These are phyloP conservation scores for Talaromyces sp. DNA, from an alignment of 2,329 filamentous ascomycete species.

Conservation along the genomic window DNA sequence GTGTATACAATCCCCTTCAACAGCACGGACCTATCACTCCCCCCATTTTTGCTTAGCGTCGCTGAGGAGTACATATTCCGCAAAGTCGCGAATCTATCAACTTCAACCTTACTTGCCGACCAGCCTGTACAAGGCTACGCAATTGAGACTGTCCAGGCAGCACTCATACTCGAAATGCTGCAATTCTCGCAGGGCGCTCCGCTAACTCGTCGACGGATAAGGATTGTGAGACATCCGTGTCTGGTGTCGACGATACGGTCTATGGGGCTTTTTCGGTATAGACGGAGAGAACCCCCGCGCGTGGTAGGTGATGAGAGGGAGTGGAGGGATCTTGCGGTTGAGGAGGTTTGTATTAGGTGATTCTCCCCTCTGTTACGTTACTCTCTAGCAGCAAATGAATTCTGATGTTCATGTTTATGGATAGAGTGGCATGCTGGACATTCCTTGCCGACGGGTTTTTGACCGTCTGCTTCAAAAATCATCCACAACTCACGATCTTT, in stretches of 20 bases:
- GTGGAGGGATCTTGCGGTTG: conserved; percentile 28
- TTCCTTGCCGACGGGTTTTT: conserved; percentile 36
- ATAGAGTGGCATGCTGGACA: conserved; percentile 31
- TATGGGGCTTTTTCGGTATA: conserved; percentile 30
- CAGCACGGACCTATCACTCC: conserved; percentile 18
- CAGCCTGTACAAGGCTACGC: conserved; percentile 18
- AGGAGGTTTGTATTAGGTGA: conserved; percentile 32
- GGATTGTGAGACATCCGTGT: conserved; percentile 33
- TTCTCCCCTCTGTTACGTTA: background rate
- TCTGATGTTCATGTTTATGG: background rate
- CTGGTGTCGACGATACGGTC: conserved; percentile 32
- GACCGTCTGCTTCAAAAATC: conserved; percentile 35
- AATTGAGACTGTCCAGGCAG: conserved; percentile 30
- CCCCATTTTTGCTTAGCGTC: conserved; percentile 29
- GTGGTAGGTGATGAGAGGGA: conserved; percentile 24
- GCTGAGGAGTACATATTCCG: conserved; percentile 35
- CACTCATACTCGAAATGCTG: conserved; percentile 35
- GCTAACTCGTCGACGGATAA: conserved; percentile 32
- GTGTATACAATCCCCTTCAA: conserved; percentile 28
- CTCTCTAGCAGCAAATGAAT: background rate
- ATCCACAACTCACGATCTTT: conserved; percentile 32
- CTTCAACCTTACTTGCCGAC: conserved; percentile 18
- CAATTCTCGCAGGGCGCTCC: conserved; percentile 33
- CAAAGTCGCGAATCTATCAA: conserved; percentile 26
- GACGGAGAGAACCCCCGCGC: conserved; percentile 22